phyloP scores from a whole-genome alignment of 129 eudicot species.

The Helichrysum umbraculigerum region DNA sequence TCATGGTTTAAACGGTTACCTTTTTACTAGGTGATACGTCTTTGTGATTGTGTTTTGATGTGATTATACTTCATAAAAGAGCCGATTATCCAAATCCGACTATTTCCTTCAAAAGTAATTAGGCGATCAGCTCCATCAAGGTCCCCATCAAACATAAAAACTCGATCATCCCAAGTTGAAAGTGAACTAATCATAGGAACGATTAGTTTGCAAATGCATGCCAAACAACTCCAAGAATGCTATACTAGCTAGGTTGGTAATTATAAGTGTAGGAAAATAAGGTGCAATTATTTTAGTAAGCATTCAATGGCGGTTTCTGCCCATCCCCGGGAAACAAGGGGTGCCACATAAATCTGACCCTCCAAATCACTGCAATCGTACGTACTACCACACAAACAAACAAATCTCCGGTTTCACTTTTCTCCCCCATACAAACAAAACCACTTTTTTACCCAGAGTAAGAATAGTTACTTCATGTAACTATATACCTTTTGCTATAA shows the following conservation, averaged over 20 bases:
- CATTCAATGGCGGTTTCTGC: constrained; percentile 13
- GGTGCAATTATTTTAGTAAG: constrained; percentile 19
- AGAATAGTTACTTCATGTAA: neutral
- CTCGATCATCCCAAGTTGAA: neutral
- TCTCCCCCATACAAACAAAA: constrained; percentile 6
- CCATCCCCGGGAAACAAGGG: constrained; percentile 18
- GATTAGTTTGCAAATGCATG: neutral
- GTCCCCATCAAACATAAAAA: too few relatives aligned
- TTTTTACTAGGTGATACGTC: too few relatives aligned
- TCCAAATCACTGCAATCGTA: neutral
- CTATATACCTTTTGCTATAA: neutral
- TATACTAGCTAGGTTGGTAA: neutral
- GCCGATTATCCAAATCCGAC: neutral
- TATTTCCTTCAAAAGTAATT: too few relatives aligned
- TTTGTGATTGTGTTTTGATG: neutral
- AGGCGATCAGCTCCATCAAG: neutral
- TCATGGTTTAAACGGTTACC: too few relatives aligned
- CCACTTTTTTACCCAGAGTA: neutral
- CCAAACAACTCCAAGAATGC: neutral
- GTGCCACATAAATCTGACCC: constrained; percentile 26
- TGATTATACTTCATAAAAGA: neutral
- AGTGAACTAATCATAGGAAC: neutral
- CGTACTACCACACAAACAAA: neutral
- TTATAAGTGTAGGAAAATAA: neutral
- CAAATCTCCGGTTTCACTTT: neutral